Conservation (phyloP, 2,329 filamentous ascomycete genomes). For the Microcyclosporella mali region DNA sequence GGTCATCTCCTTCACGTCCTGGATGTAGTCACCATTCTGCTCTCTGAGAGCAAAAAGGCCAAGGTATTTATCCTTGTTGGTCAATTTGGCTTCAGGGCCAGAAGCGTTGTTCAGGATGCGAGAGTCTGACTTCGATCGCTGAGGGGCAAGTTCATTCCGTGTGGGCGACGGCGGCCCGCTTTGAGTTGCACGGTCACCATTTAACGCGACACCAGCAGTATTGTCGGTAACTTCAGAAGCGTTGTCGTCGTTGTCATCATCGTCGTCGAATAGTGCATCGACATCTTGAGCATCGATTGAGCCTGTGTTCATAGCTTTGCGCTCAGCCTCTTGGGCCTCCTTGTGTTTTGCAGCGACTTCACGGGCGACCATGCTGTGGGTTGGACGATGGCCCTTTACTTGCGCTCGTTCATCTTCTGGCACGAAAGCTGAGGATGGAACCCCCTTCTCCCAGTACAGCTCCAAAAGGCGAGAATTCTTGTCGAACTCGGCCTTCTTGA, state of each 20-base stretch:
- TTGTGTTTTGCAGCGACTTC: conserved; percentile 75
- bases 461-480: conserved; percentile 93
- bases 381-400: conserved; percentile 48
- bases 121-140: conserved; percentile 90
- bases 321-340: conserved; percentile 83
- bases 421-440: conserved; percentile 90
- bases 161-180: conserved; percentile 90
- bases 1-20: conserved; percentile 97
- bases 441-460: conserved; percentile 99
- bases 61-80: conserved; percentile 93
- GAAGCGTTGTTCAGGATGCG: conserved; percentile 69
- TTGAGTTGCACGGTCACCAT: conserved; percentile 77
- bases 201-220: conserved; percentile 83
- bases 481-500: conserved; percentile 99
- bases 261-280: conserved; percentile 92
- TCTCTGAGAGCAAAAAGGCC: conserved; percentile 84
- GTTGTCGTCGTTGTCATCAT: conserved; percentile 66
- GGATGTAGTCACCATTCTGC: conserved; percentile 91
- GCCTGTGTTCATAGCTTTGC: conserved; percentile 89
- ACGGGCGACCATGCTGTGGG: conserved; percentile 63
- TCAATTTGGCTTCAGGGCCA: conserved; percentile 70
- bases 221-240: conserved; percentile 83
- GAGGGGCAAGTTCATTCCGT: conserved; percentile 65
- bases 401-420: conserved; percentile 95
- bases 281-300: conserved; percentile 90